Percentiles rank a stretch among this genome's conserved stretches.
Conservation (phyloP, 169 alveolate genomes). For the Theileria luwenshuni region DNA sequence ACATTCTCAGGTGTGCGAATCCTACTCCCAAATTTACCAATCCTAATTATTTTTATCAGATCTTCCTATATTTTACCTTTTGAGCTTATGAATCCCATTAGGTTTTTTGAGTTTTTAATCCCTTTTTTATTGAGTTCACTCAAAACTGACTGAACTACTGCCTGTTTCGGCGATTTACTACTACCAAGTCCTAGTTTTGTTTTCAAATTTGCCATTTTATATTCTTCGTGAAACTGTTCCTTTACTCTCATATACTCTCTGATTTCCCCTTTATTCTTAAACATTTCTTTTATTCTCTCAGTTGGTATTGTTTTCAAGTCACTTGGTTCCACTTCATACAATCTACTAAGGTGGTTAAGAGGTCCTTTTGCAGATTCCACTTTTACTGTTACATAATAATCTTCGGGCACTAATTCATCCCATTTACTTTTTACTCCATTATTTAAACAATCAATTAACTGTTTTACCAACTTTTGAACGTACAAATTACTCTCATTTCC, state of each 20-base stretch:
- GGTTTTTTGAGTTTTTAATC: slow-evolving; percentile 15
- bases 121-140: slow-evolving; percentile 19
- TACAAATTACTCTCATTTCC: neutral
- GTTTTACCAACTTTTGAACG: neutral
- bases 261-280: neutral
- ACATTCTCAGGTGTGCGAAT: slow-evolving; percentile 15
- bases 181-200: slow-evolving; percentile 14
- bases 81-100: slow-evolving; percentile 55
- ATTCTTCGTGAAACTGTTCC: slow-evolving; percentile 57
- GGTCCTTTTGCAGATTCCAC: slow-evolving; percentile 9
- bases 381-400: slow-evolving; percentile 19
- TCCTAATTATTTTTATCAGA: slow-evolving; percentile 13
- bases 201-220: slow-evolving; percentile 42
- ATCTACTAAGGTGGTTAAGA: slow-evolving; percentile 14
- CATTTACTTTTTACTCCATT: neutral
- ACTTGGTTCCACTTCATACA: neutral
- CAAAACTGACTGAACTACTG: slow-evolving; percentile 16
- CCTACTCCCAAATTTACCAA: slow-evolving; percentile 37
- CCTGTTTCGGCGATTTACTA: slow-evolving; percentile 13
- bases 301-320: slow-evolving; percentile 11
- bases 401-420: neutral
- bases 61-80: slow-evolving; percentile 33
- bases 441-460: neutral
- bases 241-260: slow-evolving; percentile 10
- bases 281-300: neutral